Conservation (phyloP, 2,329 filamentous ascomycete genomes). For the Neodidymelliopsis sp. region DNA sequence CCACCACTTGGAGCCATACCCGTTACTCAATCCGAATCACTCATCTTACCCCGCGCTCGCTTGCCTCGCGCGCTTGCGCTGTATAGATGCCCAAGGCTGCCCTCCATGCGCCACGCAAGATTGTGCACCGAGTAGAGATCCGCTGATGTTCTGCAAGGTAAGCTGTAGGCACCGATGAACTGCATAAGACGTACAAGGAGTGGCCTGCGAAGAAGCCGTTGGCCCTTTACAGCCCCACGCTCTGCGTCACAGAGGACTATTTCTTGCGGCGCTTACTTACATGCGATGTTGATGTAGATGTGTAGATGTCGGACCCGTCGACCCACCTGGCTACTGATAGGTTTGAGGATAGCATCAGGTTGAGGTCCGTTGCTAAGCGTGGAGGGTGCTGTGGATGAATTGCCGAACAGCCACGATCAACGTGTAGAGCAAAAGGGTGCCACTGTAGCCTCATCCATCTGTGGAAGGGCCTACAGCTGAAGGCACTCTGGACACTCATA, state of each 20-base stretch:
- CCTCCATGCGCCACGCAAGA: background rate
- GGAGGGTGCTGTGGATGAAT: too few species aligned
- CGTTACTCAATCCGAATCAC: slow-evolving; percentile 31
- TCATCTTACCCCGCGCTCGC: slow-evolving; percentile 22
- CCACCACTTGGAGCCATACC: slow-evolving; percentile 12
- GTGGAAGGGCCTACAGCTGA: too few species aligned
- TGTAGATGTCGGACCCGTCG: too few species aligned
- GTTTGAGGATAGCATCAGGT: too few species aligned
- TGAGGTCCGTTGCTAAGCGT: too few species aligned
- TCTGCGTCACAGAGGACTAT: background rate
- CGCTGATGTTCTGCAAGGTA: slow-evolving; percentile 2
- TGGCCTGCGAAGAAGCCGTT: background rate
- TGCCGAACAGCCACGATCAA: too few species aligned
- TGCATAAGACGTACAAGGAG: background rate
- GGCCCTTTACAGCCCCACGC: background rate
- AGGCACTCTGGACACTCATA: too few species aligned
- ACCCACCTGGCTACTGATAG: too few species aligned
- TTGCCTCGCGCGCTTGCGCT: slow-evolving; percentile 4
- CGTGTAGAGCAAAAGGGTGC: too few species aligned
- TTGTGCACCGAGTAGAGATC: background rate
- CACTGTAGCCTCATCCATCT: too few species aligned
- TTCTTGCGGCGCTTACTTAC: background rate
- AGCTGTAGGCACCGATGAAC: slow-evolving; percentile 4
- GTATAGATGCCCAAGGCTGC: slow-evolving; percentile 8
- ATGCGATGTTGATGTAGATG: background rate